Evolutionary conservation across 2,329 filamentous ascomycete genomes (phyloP).

Genomic region (Septoria petroselini): DNA sequence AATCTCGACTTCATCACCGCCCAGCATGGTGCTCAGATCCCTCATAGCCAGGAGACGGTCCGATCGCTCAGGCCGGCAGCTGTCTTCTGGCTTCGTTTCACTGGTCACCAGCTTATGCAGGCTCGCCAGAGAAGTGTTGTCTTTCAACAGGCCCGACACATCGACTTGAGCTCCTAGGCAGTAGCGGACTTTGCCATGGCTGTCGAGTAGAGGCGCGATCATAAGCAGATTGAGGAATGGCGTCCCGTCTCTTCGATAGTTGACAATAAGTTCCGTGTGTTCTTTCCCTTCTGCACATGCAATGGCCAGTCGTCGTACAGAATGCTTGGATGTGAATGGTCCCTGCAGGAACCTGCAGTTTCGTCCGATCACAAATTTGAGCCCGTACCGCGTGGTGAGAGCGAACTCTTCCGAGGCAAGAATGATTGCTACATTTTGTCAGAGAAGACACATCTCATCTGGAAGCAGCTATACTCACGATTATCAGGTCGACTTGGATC

Average conservation of each 20-base stretch:
- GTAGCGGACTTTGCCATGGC: slow-evolving; percentile 63
- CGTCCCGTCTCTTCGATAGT: slow-evolving; percentile 70
- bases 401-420: slow-evolving; percentile 75
- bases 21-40: slow-evolving; percentile 66
- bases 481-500: slow-evolving; percentile 70
- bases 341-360: slow-evolving; percentile 78
- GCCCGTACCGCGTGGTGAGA: slow-evolving; percentile 69
- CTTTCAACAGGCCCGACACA: slow-evolving; percentile 64
- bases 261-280: slow-evolving; percentile 69
- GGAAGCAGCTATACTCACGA: slow-evolving; percentile 33
- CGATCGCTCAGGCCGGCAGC: slow-evolving; percentile 29
- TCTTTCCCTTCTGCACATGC: slow-evolving; percentile 62
- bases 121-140: slow-evolving; percentile 62
- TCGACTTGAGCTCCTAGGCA: slow-evolving; percentile 71
- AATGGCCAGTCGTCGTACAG: slow-evolving; percentile 59
- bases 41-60: slow-evolving; percentile 47
- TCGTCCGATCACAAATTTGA: slow-evolving; percentile 67
- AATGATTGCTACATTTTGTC: slow-evolving; percentile 53
- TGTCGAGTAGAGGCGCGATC: slow-evolving; percentile 68
- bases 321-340: slow-evolving; percentile 63
- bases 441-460: background rate
- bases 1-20: slow-evolving; percentile 61
- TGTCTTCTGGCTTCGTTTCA: slow-evolving; percentile 27
- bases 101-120: slow-evolving; percentile 43
- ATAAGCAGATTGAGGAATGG: slow-evolving; percentile 76